Percentiles rank a stretch among this genome's conserved stretches.
phyloP scores from a whole-genome alignment of 2,329 filamentous ascomycete species.

The Fonsecaea monophora region DNA sequence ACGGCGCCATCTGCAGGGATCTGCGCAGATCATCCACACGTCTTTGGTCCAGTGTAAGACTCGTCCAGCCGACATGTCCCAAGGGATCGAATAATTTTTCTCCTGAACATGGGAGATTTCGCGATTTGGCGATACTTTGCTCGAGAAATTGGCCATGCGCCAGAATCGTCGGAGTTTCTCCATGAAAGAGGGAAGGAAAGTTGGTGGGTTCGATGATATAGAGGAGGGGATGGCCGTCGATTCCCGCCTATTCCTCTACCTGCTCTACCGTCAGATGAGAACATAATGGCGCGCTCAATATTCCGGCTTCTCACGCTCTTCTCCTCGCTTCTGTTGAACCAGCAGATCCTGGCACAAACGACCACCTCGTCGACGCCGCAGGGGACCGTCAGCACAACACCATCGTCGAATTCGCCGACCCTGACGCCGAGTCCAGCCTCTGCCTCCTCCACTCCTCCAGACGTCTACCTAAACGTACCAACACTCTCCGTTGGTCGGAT shows the following conservation, averaged over 20 bases:
- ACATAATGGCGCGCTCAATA: conserved; percentile 12
- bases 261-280: background rate
- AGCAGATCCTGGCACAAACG: conserved; percentile 9
- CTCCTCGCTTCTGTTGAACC: background rate
- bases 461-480: conserved; percentile 65
- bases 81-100: conserved; percentile 2
- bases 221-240: background rate
- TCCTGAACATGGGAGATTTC: conserved; percentile 16
- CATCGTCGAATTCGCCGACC: conserved; percentile 41
- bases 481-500: conserved; percentile 65
- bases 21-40: conserved; percentile 18
- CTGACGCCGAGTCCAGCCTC: conserved; percentile 45
- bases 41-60: background rate
- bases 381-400: conserved; percentile 29
- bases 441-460: conserved; percentile 47
- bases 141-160: conserved; percentile 17
- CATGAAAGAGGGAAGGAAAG: background rate
- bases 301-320: background rate
- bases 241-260: background rate
- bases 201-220: background rate
- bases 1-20: conserved; percentile 20
- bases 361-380: background rate
- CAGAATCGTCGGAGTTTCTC: background rate
- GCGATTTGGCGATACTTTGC: conserved; percentile 4
- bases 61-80: background rate